These are phyloP conservation scores for Globisporangium abappressorium DNA, from an alignment of 352 stramenopile genomes.

Conservation along the genomic window DNA sequence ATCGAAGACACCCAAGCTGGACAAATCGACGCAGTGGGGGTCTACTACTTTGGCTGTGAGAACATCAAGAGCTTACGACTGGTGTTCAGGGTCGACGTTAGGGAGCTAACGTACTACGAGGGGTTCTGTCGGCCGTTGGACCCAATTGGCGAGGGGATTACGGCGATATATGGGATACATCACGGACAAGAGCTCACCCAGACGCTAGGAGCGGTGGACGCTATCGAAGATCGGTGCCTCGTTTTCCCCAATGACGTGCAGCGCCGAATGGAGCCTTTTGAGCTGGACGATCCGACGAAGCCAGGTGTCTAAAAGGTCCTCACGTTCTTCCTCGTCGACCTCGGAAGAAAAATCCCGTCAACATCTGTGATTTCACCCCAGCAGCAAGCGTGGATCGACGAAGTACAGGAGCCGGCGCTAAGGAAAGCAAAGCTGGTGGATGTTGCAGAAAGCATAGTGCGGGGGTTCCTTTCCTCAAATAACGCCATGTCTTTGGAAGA, in stretches of 20 bases:
- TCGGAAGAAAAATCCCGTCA: constrained; percentile 24
- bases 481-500: constrained; percentile 19
- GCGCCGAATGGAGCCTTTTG: constrained; percentile 43
- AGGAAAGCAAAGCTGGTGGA: constrained; percentile 20
- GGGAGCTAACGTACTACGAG: constrained; percentile 27
- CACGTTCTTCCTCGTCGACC: constrained; percentile 49
- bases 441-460: neutral
- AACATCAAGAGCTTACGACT: constrained; percentile 42
- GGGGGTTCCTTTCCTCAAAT: no score
- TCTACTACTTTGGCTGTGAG: constrained; percentile 51
- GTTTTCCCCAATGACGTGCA: constrained; percentile 43
- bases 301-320: constrained; percentile 42
- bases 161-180: constrained; percentile 27
- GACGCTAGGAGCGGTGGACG: constrained; percentile 18
- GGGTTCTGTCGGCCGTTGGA: constrained; percentile 16
- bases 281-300: constrained; percentile 29
- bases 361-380: constrained; percentile 36
- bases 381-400: constrained; percentile 31
- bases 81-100: constrained; percentile 28
- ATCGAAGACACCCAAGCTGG: constrained; percentile 42
- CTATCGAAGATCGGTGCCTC: constrained; percentile 26
- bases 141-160: constrained; percentile 10
- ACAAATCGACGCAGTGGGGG: constrained; percentile 35
- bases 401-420: constrained; percentile 5
- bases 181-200: constrained; percentile 24